Conservation (phyloP, 164 flowering plant genomes). For the Sedum album region DNA sequence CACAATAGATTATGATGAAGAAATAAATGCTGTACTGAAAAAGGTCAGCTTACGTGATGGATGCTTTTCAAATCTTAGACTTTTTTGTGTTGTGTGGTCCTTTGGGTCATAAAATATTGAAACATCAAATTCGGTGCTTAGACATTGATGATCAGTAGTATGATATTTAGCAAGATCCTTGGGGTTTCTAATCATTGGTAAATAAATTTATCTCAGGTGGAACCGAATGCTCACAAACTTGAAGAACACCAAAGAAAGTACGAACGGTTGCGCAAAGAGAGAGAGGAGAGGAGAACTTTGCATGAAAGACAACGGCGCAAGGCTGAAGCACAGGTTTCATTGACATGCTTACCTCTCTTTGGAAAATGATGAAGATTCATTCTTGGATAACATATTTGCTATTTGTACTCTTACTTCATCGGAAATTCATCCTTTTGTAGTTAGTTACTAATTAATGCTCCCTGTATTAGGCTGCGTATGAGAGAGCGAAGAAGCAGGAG, state of each 20-base stretch:
- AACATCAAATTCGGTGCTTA: neutral
- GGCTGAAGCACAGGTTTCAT: slow-evolving; percentile 81
- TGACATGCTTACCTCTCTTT: neutral
- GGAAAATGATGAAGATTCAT: neutral
- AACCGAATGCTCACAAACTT: slow-evolving; percentile 84
- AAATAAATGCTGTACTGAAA: slow-evolving; percentile 72
- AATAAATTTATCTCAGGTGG: slow-evolving; percentile 44
- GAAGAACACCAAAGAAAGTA: slow-evolving; percentile 92
- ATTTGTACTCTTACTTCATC: neutral
- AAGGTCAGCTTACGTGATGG: slow-evolving; percentile 35
- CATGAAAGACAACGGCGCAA: slow-evolving; percentile 69
- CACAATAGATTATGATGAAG: slow-evolving; percentile 85
- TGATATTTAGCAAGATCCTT: no score
- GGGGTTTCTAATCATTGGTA: neutral
- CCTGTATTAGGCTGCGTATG: slow-evolving; percentile 77
- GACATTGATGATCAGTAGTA: neutral
- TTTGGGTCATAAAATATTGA: neutral
- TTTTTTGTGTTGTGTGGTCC: neutral
- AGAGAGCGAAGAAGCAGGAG: slow-evolving; percentile 82
- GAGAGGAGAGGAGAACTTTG: slow-evolving; percentile 53
- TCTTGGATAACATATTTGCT: neutral
- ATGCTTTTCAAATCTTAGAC: neutral
- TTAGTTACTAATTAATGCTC: neutral
- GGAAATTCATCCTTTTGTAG: neutral
- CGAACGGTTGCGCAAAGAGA: slow-evolving; percentile 69